These are phyloP conservation scores for Bocquillonia castaneifolia DNA, from an alignment of 441 rosid species.

Conservation along the genomic window DNA sequence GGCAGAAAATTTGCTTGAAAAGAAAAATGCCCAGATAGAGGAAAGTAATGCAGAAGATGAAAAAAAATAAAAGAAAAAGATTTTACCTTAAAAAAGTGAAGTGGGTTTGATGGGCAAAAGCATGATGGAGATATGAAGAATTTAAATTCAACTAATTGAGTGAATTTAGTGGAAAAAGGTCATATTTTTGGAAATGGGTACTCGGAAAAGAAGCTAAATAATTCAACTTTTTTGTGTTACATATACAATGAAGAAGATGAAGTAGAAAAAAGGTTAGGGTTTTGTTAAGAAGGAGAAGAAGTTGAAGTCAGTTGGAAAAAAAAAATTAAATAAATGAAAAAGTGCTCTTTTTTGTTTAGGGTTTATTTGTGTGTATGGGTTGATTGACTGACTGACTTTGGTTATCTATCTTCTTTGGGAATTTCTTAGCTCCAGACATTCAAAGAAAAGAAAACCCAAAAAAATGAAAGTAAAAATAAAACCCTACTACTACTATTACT, in stretches of 20 bases:
- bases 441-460: conserved; percentile 25
- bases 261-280: conserved; percentile 28
- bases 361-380: conserved; percentile 35
- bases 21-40: conserved; percentile 19
- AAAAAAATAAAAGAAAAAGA: conserved; percentile 22
- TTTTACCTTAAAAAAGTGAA: conserved; percentile 46
- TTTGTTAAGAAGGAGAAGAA: conserved; percentile 11
- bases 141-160: conserved; percentile 35
- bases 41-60: conserved; percentile 27
- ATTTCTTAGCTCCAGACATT: conserved; percentile 24
- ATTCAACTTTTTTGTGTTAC: conserved; percentile 20
- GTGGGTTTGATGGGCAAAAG: conserved; percentile 43
- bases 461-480: conserved; percentile 48
- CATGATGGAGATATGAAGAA: conserved; percentile 55
- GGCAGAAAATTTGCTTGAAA: background rate
- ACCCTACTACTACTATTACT: conserved; percentile 47
- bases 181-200: conserved; percentile 24
- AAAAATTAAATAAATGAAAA: conserved; percentile 27
- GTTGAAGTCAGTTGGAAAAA: conserved; percentile 17
- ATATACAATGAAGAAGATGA: background rate
- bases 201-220: conserved; percentile 23
- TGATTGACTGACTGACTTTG: conserved; percentile 33
- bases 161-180: conserved; percentile 28
- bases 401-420: conserved; percentile 33
- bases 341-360: too few species aligned